A percentile compares a stretch with the other conserved stretches of the same genome.
These are phyloP conservation scores for Aschersonia sp. DNA, from an alignment of 2,329 filamentous ascomycete genomes.

Conservation along the genomic window DNA sequence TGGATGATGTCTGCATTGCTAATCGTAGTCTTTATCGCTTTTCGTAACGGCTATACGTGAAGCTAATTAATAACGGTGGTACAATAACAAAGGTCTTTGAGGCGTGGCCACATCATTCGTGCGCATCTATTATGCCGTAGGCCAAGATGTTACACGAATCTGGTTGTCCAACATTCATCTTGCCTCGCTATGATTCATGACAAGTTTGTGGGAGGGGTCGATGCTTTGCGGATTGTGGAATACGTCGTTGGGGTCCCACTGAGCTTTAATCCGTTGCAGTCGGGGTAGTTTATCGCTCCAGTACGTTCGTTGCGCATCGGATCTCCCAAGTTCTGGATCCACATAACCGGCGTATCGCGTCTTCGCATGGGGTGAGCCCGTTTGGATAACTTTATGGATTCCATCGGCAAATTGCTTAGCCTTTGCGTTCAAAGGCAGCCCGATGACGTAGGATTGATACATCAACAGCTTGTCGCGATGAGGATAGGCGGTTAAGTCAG, in stretches of 20 bases:
- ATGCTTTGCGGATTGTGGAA: constrained; percentile 47
- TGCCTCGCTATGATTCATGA: too few relatives aligned
- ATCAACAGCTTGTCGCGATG: constrained; percentile 51
- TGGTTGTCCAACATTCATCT: too few relatives aligned
- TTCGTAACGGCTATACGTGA: too few relatives aligned
- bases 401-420: constrained; percentile 36
- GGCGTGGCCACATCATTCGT: too few relatives aligned
- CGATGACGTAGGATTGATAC: constrained; percentile 46
- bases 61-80: too few relatives aligned
- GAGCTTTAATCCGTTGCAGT: constrained; percentile 33
- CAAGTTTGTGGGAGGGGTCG: constrained; percentile 9
- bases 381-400: constrained; percentile 29
- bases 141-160: too few relatives aligned
- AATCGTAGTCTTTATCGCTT: too few relatives aligned
- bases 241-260: constrained; percentile 35
- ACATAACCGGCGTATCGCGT: constrained; percentile 51
- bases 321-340: constrained; percentile 31
- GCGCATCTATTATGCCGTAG: too few relatives aligned
- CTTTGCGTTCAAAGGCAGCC: constrained; percentile 27
- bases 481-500: constrained; percentile 43
- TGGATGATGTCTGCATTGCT: too few relatives aligned
- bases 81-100: too few relatives aligned
- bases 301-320: constrained; percentile 31
- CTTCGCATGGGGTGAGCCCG: constrained; percentile 20
- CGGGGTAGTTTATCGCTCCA: constrained; percentile 36